Conservation (phyloP, 1,139 yeast species). For the Blastobotrys raffinosifermentans region DNA sequence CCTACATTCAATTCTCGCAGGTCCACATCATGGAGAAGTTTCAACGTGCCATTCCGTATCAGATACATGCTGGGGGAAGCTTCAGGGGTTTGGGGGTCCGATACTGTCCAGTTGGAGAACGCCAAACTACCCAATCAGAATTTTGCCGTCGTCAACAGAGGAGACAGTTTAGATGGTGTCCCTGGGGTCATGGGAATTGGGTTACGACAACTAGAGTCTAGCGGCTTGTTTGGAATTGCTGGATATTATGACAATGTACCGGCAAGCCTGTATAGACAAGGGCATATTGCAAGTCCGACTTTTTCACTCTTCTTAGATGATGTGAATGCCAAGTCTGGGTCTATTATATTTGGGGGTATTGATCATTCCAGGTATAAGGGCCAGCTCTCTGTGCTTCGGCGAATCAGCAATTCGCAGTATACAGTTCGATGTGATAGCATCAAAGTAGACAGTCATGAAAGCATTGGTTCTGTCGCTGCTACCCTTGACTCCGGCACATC, state of each 20-base stretch:
- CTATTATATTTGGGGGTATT: constrained; percentile 44
- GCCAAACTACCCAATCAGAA: constrained; percentile 16
- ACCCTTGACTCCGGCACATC: constrained; percentile 25
- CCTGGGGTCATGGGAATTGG: constrained; percentile 26
- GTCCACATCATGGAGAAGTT: constrained; percentile 14
- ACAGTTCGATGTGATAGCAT: constrained; percentile 14
- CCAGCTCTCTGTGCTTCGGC: constrained; percentile 23
- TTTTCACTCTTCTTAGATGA: constrained; percentile 35
- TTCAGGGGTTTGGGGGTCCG: constrained; percentile 20
- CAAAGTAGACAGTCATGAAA: constrained; percentile 11
- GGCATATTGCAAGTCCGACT: constrained; percentile 41
- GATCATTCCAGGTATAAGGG: constrained; percentile 45
- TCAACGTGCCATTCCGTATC: constrained; percentile 13
- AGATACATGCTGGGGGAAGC: constrained; percentile 18
- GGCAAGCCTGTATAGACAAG: constrained; percentile 28
- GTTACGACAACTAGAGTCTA: constrained; percentile 15
- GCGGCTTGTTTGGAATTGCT: constrained; percentile 8
- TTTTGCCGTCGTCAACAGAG: constrained; percentile 22
- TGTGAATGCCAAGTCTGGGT: constrained; percentile 30
- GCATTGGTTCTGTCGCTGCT: constrained; percentile 13
- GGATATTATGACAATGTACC: constrained; percentile 21
- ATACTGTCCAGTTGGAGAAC: constrained; percentile 15
- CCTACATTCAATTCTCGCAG: constrained; percentile 20
- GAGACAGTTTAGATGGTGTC: constrained; percentile 19
- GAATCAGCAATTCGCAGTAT: constrained; percentile 14